Conservation (phyloP, 805 yeast genomes). For the Myxozyma sirexii region DNA sequence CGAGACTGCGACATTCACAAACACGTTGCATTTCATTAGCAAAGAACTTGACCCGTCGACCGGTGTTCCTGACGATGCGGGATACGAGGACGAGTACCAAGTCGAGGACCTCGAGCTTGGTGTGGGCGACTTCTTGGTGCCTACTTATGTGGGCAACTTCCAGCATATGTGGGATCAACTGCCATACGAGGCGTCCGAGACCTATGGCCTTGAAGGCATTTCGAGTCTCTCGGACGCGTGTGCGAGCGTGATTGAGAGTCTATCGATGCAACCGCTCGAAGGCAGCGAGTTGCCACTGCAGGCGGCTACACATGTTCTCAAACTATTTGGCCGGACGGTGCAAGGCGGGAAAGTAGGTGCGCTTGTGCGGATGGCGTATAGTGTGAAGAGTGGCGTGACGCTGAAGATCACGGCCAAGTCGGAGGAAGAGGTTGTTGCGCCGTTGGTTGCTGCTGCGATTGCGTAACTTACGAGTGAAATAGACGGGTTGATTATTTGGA, state of each 20-base stretch:
- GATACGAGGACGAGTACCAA: slow-evolving; percentile 91
- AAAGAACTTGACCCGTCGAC: slow-evolving; percentile 79
- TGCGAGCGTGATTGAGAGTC: slow-evolving; percentile 52
- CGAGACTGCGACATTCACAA: slow-evolving; percentile 55
- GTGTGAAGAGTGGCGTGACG: slow-evolving; percentile 50
- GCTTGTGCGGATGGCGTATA: slow-evolving; percentile 48
- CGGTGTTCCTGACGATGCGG: slow-evolving; percentile 68
- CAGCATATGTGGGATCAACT: slow-evolving; percentile 74
- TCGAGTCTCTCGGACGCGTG: slow-evolving; percentile 58
- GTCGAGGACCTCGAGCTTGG: slow-evolving; percentile 73
- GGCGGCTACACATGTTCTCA: slow-evolving; percentile 64
- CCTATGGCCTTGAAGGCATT: slow-evolving; percentile 62
- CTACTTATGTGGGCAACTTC: slow-evolving; percentile 78
- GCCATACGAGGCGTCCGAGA: slow-evolving; percentile 58
- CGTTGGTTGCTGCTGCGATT: slow-evolving; percentile 55
- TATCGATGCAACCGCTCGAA: slow-evolving; percentile 74
- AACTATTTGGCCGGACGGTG: slow-evolving; percentile 76
- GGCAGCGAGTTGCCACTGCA: slow-evolving; percentile 66
- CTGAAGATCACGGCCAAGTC: slow-evolving; percentile 50
- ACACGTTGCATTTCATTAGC: slow-evolving; percentile 70
- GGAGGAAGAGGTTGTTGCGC: slow-evolving; percentile 50
- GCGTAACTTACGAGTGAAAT: slow-evolving; percentile 38
- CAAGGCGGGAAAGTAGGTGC: slow-evolving; percentile 52
- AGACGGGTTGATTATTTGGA: not conserved
- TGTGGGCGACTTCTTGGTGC: slow-evolving; percentile 81